These are phyloP conservation scores for Eucalyptus caleyi DNA, from an alignment of 345 rosid species.

Conservation along the genomic window DNA sequence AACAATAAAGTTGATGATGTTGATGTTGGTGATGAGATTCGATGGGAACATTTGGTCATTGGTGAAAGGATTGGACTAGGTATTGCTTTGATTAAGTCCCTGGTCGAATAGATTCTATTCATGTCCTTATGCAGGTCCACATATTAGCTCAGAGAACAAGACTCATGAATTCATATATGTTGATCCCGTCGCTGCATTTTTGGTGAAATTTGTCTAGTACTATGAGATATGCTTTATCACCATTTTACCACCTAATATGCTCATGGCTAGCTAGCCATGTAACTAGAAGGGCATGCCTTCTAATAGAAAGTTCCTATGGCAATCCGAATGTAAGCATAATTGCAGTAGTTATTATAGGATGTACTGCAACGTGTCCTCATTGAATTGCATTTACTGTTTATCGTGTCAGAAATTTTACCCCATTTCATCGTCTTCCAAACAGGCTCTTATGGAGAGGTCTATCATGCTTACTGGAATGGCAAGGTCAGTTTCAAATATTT, in stretches of 20 bases:
- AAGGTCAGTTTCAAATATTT: constrained; percentile 46
- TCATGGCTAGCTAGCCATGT: no score
- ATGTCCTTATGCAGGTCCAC: not conserved
- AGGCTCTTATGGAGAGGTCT: constrained; percentile 99
- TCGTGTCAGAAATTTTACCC: not conserved
- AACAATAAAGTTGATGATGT: constrained; percentile 15
- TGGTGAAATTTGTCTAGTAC: not conserved
- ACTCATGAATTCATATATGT: not conserved
- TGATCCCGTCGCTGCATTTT: not conserved
- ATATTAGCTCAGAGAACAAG: not conserved
- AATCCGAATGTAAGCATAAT: no score
- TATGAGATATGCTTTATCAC: no score
- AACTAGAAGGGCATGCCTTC: no score
- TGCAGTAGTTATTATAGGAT: not conserved
- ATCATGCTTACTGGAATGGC: constrained; percentile 93
- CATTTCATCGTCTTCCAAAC: not conserved
- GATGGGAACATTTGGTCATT: no score
- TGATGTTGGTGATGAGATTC: no score
- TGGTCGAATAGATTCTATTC: not conserved
- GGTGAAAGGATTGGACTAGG: constrained; percentile 96
- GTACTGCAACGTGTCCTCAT: no score
- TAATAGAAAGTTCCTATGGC: no score
- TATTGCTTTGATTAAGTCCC: constrained; percentile 8
- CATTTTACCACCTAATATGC: no score
- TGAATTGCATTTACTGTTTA: not conserved